These are phyloP conservation scores for Hanseniaspora uvarum DNA, from an alignment of 1,139 yeast genomes.

Conservation along the genomic window DNA sequence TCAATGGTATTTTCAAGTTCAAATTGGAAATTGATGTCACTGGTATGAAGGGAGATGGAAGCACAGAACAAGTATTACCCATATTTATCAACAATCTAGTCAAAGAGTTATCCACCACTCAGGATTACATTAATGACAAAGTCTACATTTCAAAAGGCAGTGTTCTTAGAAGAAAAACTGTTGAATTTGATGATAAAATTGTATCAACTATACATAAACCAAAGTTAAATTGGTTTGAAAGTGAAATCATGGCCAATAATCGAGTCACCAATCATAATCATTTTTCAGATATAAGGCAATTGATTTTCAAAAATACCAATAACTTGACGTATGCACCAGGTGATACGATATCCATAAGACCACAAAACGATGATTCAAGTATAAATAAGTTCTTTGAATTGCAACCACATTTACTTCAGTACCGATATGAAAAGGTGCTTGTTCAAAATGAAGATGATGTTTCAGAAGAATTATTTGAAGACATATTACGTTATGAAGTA, in stretches of 20 bases:
- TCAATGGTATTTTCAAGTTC: conserved; percentile 70
- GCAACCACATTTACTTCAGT: conserved; percentile 58
- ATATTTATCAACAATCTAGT: conserved; percentile 56
- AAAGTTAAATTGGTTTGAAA: conserved; percentile 26
- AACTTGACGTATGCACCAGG: conserved; percentile 51
- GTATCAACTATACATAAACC: background rate
- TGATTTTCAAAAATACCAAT: conserved; percentile 30
- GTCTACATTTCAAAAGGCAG: conserved; percentile 4
- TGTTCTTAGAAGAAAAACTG: background rate
- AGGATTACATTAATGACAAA: conserved; percentile 18
- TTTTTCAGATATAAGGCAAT: conserved; percentile 79
- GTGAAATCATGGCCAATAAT: conserved; percentile 40
- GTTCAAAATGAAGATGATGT: conserved; percentile 23
- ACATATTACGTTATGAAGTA: conserved; percentile 64
- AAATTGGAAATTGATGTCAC: conserved; percentile 76
- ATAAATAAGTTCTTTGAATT: conserved; percentile 57
- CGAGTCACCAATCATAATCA: conserved; percentile 62
- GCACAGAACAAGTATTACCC: conserved; percentile 60
- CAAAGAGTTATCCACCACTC: conserved; percentile 36
- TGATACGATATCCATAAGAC: conserved; percentile 68
- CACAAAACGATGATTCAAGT: conserved; percentile 53
- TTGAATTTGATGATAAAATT: background rate
- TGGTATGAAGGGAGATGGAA: conserved; percentile 33
- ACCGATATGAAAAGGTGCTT: conserved; percentile 45
- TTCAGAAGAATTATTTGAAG: conserved; percentile 38